Evolutionary conservation across 306 rosid species (phyloP), one percentile per base, ranked within the genome.

Genomic region (Dryas alaskensis): DNA sequence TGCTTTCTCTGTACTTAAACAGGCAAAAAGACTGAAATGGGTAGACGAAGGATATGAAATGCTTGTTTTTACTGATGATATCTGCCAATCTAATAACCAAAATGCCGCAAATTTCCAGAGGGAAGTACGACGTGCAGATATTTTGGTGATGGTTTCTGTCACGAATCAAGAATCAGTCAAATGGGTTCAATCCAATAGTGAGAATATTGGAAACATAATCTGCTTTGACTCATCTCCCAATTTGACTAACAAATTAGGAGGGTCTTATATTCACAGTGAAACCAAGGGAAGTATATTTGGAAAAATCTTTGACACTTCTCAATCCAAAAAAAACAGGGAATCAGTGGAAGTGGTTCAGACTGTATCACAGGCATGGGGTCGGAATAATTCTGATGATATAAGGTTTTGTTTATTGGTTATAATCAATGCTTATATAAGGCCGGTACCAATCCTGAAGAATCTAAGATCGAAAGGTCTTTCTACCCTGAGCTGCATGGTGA

Each of bases 1-100:
- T 31, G 19, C n/a, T 25, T 55, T 79, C 27, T 67, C 4, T 74
- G n/a, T 69, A 31, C 37, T 31, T 31, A 27, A 72, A 39, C 85
- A 89, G 97, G 97, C 87, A 16, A 86, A 86, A 79, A 85, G 90
- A 79, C 65, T 89, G 81, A 89, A 89, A 85, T 92, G 97, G 97
- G 87, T 92, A 5, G 96, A 92, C 55, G 88, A 88, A 75, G 89
- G 80, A 58, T 92, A 85, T 64, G 87, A 88, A 62, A 90, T 92
- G 91, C 74, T 80, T 19, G 96, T 92, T 8, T 89, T 84, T 74
- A 81, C 85, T 4, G 97, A 92, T 37, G 70, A 70, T 65, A 61
- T 84, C 48, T 55, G 82, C 73, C 69, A 65, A 73, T 78, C 73
- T 10, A 66, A 75, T 61, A 74, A 64, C 64, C 73, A 81, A 67